Conservation (phyloP, 495 filamentous ascomycete species). For the Penicillium macrosclerotiorum region DNA sequence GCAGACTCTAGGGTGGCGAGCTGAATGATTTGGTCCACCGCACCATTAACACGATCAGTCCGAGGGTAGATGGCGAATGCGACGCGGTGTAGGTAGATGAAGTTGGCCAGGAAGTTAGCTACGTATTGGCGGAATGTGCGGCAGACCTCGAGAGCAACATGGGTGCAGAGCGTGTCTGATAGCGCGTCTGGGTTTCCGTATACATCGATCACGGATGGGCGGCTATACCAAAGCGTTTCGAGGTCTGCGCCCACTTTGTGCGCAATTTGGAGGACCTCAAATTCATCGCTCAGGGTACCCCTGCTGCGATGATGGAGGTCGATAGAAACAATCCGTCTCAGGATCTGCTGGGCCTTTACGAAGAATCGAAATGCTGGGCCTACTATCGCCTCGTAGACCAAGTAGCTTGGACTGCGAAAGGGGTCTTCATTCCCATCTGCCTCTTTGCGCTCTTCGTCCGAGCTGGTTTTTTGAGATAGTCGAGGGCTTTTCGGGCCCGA, state of each 20-base stretch:
- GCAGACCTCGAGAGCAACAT: constrained; percentile 29
- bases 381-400: constrained; percentile 35
- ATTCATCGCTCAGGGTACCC: constrained; percentile 41
- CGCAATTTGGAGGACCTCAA: constrained; percentile 42
- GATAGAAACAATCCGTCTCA: constrained; percentile 37
- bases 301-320: constrained; percentile 43
- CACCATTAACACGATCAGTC: constrained; percentile 39
- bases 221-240: constrained; percentile 36
- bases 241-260: constrained; percentile 41
- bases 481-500: neutral
- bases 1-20: constrained; percentile 33
- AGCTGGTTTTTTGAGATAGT: neutral
- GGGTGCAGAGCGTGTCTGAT: constrained; percentile 21
- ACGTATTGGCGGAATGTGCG: constrained; percentile 39
- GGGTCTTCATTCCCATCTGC: constrained; percentile 19
- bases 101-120: constrained; percentile 42
- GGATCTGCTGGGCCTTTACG: constrained; percentile 35
- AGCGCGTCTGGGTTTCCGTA: constrained; percentile 29
- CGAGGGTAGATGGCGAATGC: constrained; percentile 44
- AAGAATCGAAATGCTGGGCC: constrained; percentile 38
- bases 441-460: constrained; percentile 6
- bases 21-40: constrained; percentile 40
- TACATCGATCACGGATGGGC: constrained; percentile 36
- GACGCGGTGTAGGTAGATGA: constrained; percentile 42
- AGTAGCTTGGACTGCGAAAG: constrained; percentile 30